Conservation (phyloP, 768 basidiomycete species). For the Botryobasidium botryosum region DNA sequence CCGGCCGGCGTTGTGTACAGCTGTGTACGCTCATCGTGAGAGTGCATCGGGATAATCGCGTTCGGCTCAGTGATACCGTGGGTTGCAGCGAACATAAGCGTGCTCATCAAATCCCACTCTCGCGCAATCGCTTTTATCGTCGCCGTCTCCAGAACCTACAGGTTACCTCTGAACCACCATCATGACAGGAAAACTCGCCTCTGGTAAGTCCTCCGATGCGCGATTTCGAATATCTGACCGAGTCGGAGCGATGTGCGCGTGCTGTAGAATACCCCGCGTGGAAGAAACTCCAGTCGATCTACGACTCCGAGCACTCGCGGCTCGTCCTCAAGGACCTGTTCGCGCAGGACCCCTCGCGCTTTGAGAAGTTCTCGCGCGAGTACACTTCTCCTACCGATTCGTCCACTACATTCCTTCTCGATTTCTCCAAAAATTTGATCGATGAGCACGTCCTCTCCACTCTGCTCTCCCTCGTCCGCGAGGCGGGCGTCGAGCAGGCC, state of each 20-base stretch:
- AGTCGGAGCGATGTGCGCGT: neutral
- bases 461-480: slow-evolving; percentile 64
- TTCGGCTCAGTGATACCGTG: too few relatives aligned
- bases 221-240: neutral
- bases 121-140: too few relatives aligned
- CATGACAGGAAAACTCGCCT: slow-evolving; percentile 13
- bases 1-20: too few relatives aligned
- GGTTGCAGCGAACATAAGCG: too few relatives aligned
- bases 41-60: too few relatives aligned
- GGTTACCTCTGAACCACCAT: neutral
- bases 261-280: slow-evolving; percentile 69
- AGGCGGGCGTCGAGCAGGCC: slow-evolving; percentile 69
- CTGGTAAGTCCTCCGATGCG: slow-evolving; percentile 3
- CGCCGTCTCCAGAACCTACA: too few relatives aligned
- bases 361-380: slow-evolving; percentile 64
- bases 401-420: slow-evolving; percentile 69
- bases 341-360: slow-evolving; percentile 70
- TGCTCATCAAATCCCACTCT: too few relatives aligned
- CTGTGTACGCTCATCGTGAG: too few relatives aligned
- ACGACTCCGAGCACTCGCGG: slow-evolving; percentile 50
- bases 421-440: slow-evolving; percentile 95
- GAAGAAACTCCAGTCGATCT: slow-evolving; percentile 77
- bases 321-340: slow-evolving; percentile 90
- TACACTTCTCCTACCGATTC: slow-evolving; percentile 53
- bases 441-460: slow-evolving; percentile 64